These are phyloP conservation scores for Penicillium flavigenum DNA, from an alignment of 495 filamentous ascomycete species.

Conservation along the genomic window DNA sequence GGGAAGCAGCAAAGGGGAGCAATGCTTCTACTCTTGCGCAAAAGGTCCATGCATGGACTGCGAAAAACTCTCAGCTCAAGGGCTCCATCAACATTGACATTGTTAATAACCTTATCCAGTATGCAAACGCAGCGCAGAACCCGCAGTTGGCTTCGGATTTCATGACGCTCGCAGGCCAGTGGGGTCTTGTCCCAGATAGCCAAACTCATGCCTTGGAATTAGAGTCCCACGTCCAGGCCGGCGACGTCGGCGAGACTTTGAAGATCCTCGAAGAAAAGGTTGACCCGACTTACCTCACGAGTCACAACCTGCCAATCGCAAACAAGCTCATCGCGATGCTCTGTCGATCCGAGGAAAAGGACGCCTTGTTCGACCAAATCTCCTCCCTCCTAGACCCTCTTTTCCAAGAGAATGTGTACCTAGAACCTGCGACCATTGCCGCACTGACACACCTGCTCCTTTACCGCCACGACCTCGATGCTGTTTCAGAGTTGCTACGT, in stretches of 20 bases:
- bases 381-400: slow-evolving; percentile 73
- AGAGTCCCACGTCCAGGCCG: slow-evolving; percentile 66
- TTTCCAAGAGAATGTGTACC: slow-evolving; percentile 62
- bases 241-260: slow-evolving; percentile 66
- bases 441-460: slow-evolving; percentile 70
- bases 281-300: slow-evolving; percentile 47
- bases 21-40: slow-evolving; percentile 67
- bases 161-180: slow-evolving; percentile 58
- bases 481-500: slow-evolving; percentile 73
- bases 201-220: slow-evolving; percentile 72
- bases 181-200: slow-evolving; percentile 61
- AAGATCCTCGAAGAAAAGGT: slow-evolving; percentile 61
- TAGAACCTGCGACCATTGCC: slow-evolving; percentile 71
- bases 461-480: slow-evolving; percentile 65
- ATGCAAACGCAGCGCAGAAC: slow-evolving; percentile 67
- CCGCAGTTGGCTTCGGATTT: slow-evolving; percentile 73
- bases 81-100: slow-evolving; percentile 61
- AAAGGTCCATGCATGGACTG: slow-evolving; percentile 56
- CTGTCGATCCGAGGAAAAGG: slow-evolving; percentile 51
- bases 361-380: slow-evolving; percentile 62
- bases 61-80: slow-evolving; percentile 37
- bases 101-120: slow-evolving; percentile 72
- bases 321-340: slow-evolving; percentile 77
- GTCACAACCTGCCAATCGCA: slow-evolving; percentile 61
- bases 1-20: slow-evolving; percentile 70